Percentiles rank a stretch among this genome's conserved stretches.
Conservation (phyloP, 345 rosid species). For the Bretschneidera sinensis region DNA sequence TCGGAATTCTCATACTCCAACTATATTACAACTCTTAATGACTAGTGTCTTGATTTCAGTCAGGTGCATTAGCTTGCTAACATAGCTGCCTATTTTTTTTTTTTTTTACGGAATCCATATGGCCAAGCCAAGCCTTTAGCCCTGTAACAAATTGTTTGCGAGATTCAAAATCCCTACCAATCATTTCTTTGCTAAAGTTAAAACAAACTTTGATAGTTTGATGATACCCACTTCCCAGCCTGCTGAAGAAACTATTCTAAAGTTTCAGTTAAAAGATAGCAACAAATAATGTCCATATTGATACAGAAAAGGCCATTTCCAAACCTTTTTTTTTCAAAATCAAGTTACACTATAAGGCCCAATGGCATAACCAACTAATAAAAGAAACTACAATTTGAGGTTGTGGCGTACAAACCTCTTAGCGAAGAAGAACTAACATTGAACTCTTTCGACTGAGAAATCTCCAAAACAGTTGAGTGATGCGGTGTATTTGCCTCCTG, state of each 20-base stretch:
- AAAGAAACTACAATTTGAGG: not conserved
- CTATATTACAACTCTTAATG: no score
- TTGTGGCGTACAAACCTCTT: slow-evolving; percentile 34
- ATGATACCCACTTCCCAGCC: not conserved
- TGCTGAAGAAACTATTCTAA: no score
- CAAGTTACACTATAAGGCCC: not conserved
- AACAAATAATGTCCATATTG: not conserved
- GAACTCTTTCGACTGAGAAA: slow-evolving; percentile 17
- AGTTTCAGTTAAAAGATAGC: not conserved
- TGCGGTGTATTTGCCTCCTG: slow-evolving; percentile 25
- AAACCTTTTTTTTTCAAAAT: no score
- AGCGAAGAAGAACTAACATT: slow-evolving; percentile 24
- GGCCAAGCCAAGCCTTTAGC: no score
- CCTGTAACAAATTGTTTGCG: no score
- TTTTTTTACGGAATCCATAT: no score
- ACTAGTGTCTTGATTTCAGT: not conserved
- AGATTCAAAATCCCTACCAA: no score
- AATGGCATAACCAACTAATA: not conserved
- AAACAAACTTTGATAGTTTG: no score
- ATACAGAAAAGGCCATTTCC: not conserved
- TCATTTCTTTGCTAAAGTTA: no score
- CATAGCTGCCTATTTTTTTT: no score
- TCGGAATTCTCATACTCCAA: no score
- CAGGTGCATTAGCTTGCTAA: no score
- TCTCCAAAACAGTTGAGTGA: slow-evolving; percentile 28